Base-by-base conservation (phyloP, 2,329 filamentous ascomycete species). In the Monosporascus sp. region DNA sequence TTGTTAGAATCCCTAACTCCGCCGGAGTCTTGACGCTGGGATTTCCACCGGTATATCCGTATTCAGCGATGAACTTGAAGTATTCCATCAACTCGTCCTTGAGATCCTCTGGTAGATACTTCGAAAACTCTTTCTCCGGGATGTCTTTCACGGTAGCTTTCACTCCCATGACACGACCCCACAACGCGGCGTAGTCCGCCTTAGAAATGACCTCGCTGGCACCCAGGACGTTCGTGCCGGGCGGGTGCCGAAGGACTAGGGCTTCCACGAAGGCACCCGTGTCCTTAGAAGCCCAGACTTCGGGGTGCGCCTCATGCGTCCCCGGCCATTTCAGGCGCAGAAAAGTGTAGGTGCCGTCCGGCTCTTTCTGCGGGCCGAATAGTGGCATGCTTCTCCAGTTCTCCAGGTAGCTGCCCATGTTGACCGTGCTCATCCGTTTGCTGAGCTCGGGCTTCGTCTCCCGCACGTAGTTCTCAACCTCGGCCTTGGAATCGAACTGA, bases 191-290 rank as follows among this genome's bases (percentile, higher is more conserved):
- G 11, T 49, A 58, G n/a, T 56, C 56, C 3, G 51, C 45, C 27
- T 38, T 51, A 4, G 56, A 52, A 35, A 57, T 50, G 46, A 51
- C 37, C 47, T 57, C 47, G 16, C 48, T 55, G 38, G 37, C 51
- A 9, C 50, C 57, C 8, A 58, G 22, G 6, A 58, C 40, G 16
- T 57, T 45, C 3, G 35, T 60, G 24, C 57, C 57, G 14, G 57
- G 37, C 16, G 57, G 52, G 11, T 53, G 24, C 14, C 43, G 45
- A 6, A 48, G n/a, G 14, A 55, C 50, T 26, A 60, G 37, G 20
- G 53, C 58, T 41, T 61, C 45, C 26, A 60, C 58, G 40, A 58
- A 61, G 0, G 55, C 24, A 14, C 59, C 59, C 43, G 56, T 60
- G 48, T 61, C 58, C 19, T 51, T 49, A 11, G 31, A 16, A 4